Percentiles rank a stretch among this genome's conserved stretches.
These are phyloP conservation scores for Colletotrichum sp. DNA, from an alignment of 2,329 filamentous ascomycete genomes.

Conservation along the genomic window DNA sequence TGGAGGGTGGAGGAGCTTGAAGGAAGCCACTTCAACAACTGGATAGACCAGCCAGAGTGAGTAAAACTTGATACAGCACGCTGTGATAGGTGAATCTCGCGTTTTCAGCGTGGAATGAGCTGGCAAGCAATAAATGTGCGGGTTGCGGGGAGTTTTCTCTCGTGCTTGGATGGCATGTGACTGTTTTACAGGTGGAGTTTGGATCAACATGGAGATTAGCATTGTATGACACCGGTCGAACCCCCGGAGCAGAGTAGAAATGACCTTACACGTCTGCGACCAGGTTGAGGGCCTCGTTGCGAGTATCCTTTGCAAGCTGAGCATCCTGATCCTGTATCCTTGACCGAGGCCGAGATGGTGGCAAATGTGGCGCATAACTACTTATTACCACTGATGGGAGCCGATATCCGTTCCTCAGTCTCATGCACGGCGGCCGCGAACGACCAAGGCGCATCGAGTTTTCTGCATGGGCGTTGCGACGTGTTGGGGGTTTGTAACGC, in stretches of 20 bases:
- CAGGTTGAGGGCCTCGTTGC: neutral
- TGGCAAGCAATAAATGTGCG: neutral
- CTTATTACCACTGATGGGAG: neutral
- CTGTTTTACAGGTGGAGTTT: neutral
- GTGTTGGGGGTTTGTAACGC: neutral
- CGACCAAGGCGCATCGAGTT: neutral
- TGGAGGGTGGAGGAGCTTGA: slow-evolving; percentile 41
- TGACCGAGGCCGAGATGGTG: neutral
- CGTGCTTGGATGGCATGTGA: neutral
- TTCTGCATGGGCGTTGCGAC: neutral
- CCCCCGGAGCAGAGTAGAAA: neutral
- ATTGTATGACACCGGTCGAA: neutral
- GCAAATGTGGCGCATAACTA: neutral
- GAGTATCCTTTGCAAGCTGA: neutral
- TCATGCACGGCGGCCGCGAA: neutral
- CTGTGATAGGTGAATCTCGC: neutral
- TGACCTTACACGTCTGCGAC: neutral
- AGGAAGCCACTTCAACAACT: slow-evolving; percentile 33
- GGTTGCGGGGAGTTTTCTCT: neutral
- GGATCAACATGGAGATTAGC: neutral
- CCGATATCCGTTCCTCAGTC: neutral
- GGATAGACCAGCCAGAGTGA: slow-evolving; percentile 34
- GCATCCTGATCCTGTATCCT: neutral
- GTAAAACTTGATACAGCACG: neutral
- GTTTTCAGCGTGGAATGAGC: neutral